Base-by-base conservation (phyloP, 345 rosid genomes). In the Stellera chamaejasme region DNA sequence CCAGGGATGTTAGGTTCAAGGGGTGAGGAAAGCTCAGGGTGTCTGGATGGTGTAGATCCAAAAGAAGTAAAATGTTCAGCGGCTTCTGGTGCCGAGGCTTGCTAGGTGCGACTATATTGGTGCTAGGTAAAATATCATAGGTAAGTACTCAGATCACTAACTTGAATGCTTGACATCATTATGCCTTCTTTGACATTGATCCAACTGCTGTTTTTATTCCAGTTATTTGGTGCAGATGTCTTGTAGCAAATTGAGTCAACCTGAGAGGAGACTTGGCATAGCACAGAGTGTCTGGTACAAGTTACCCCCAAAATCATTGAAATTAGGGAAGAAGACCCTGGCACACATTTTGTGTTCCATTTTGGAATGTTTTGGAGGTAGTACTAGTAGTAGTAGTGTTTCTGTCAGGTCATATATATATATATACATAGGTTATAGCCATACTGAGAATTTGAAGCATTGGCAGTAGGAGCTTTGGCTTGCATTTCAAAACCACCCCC, bases 1-100 rank as follows among this genome's bases (percentile, higher is more conserved):
- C 83, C 88, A 1, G 72, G 82, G 55, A 58, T 85, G 9, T 56
- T 80, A 43, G 64, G 66, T 69, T 52, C 70, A 27, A 77, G 69
- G 70, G 57, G 65, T 2, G 83, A 73, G 48, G 87, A 79, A 43
- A 69, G 73, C 57, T 55, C 60, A 10, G 63, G 39, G 10, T 60
- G 45, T 52, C 66, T 66, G 10, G 76, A 76, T 27, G 78, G 72
- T 28, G 49, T 64, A 10, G 76, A 72, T 39, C 65, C 72, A 25
- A 71, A 73, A 69, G 83, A 75, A 50, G 69, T 62, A 42, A 79
- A 76, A 64, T 75, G 63, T 67, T 66, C 79, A 58, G 54, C 67
- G 5, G 63, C 67, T 44, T 65, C 63, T 54, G 60, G 68, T 49
- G 70, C 74, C 0, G 68, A 69, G 13, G 72, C 72, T 59, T 68